phyloP scores from a whole-genome alignment of 2,329 filamentous ascomycete genomes.

The Thielaviopsis cerberus region DNA sequence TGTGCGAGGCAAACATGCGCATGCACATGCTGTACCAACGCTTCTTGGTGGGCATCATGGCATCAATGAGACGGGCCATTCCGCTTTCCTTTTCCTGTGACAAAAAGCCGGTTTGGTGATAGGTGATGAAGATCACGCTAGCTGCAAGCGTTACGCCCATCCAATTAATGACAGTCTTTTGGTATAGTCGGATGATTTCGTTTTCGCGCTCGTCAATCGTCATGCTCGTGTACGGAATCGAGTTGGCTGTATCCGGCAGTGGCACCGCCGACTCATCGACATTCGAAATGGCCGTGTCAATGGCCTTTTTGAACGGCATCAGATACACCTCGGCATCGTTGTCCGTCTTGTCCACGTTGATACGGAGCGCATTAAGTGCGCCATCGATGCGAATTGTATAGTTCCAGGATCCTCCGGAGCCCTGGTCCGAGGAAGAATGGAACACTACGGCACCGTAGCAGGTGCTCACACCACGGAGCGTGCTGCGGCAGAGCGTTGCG shows the following conservation, averaged over 20 bases:
- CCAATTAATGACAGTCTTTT: slow-evolving; percentile 49
- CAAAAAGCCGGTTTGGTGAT: slow-evolving; percentile 72
- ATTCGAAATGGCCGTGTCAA: slow-evolving; percentile 53
- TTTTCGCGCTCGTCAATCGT: slow-evolving; percentile 49
- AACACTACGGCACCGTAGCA: slow-evolving; percentile 64
- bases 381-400: slow-evolving; percentile 69
- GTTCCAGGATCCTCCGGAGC: slow-evolving; percentile 53
- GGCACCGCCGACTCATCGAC: slow-evolving; percentile 21
- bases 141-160: slow-evolving; percentile 65
- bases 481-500: slow-evolving; percentile 41
- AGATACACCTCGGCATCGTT: slow-evolving; percentile 66
- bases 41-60: slow-evolving; percentile 66
- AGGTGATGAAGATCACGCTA: slow-evolving; percentile 62
- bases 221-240: slow-evolving; percentile 60
- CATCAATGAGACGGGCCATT: slow-evolving; percentile 75
- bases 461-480: slow-evolving; percentile 44
- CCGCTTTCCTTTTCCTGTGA: slow-evolving; percentile 71
- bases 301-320: slow-evolving; percentile 59
- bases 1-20: slow-evolving; percentile 59
- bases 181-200: slow-evolving; percentile 49
- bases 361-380: slow-evolving; percentile 37
- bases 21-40: slow-evolving; percentile 62
- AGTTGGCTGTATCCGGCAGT: slow-evolving; percentile 30
- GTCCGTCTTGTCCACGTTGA: slow-evolving; percentile 42
- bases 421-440: slow-evolving; percentile 55